Percentiles rank a stretch among this genome's conserved stretches.
Conservation (phyloP, 2,329 filamentous ascomycete species). For the Scorias spongiosa region DNA sequence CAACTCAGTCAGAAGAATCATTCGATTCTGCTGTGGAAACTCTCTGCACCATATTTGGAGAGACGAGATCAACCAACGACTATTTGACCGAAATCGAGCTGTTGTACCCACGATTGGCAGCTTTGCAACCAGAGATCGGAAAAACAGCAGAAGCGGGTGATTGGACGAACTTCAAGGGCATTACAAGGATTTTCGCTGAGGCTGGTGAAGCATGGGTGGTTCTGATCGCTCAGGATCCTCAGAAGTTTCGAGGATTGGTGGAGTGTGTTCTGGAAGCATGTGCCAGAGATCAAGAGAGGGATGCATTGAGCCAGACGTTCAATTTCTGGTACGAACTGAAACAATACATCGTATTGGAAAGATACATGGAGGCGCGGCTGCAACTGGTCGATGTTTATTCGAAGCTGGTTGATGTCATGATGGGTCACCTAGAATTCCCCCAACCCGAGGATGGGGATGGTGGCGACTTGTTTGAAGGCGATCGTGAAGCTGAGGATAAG, state of each 20-base stretch:
- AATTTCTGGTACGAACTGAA: constrained; percentile 98
- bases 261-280: constrained; percentile 88
- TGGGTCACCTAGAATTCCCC: constrained; percentile 80
- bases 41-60: constrained; percentile 76
- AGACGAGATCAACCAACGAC: constrained; percentile 89
- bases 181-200: constrained; percentile 83
- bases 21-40: constrained; percentile 86
- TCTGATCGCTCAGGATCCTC: constrained; percentile 69
- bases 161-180: constrained; percentile 66
- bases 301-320: constrained; percentile 88
- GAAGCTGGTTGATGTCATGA: constrained; percentile 80
- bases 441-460: constrained; percentile 58
- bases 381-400: constrained; percentile 71
- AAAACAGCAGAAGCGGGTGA: constrained; percentile 69
- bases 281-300: constrained; percentile 69
- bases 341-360: constrained; percentile 82
- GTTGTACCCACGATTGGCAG: constrained; percentile 67
- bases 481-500: constrained; percentile 89
- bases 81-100: constrained; percentile 66
- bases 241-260: constrained; percentile 69
- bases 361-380: constrained; percentile 68
- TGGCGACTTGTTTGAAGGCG: constrained; percentile 81
- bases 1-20: constrained; percentile 58
- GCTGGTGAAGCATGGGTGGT: constrained; percentile 92
- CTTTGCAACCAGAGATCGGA: constrained; percentile 60